Base-by-base conservation (phyloP, 345 rosid species). In the Barbarea vulgaris region DNA sequence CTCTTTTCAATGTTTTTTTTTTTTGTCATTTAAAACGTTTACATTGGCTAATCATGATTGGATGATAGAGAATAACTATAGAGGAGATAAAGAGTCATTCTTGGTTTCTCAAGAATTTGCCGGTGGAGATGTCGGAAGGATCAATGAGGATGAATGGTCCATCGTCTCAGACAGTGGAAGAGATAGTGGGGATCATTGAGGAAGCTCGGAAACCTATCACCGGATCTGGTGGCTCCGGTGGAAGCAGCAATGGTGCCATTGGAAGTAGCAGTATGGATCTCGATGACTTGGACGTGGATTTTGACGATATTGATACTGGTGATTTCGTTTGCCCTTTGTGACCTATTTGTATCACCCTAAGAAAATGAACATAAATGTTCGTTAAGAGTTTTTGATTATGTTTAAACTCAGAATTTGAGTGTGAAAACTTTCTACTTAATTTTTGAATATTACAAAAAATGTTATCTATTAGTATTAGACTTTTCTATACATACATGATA, bases 71-170 rank as follows among this genome's bases (percentile, higher is more conserved):
- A 28, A 80, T 83, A 67, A 76, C 63, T 0, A 79, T 85, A n/a
- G 65, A 76, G 41, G 84, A 82, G 34, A 84, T 85, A 14, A 74
- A 67, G 82, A 82, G 34, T 47, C 89, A 90, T 77, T 79, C 87
- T 5, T 90, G 93, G 96, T 88, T 90, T 79, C 75, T 88, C 42
- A 85, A 82, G 79, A 88, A 88, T 77, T 81, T 90, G 81, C 89
- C 96, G 0, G 19, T 79, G 13, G 91, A 87, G 62, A 69, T 85
- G 74, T 81, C 67, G 64, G 89, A 84, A 84, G 91, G 85, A 70
- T 85, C 81, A 75, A 60, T 13, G 89, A 85, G 31, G 85, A 55
- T 81, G 21, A 89, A 84, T 47, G 73, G 82, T 61, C 93, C 89
- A 13, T 72, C 87, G n/a, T 70, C 85, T 30, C 97, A 91, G 60